Percentiles rank a stretch among this genome's conserved stretches.
Evolutionary conservation across 208 protist species (phyloP).

Genomic region (Trypanosoma cruzi): DNA sequence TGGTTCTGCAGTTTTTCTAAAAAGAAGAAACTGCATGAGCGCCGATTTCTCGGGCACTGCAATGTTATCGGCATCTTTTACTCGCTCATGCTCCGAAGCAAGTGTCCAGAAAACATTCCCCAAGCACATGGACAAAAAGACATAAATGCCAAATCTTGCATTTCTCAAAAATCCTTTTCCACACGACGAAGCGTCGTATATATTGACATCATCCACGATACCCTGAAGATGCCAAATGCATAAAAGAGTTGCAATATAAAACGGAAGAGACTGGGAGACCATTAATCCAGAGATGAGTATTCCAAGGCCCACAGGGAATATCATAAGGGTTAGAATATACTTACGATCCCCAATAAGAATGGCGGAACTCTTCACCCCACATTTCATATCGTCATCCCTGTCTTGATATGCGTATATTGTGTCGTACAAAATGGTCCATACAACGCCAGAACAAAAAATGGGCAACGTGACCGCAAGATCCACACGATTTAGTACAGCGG

Average conservation of each 20-base stretch:
- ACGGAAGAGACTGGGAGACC: conserved; percentile 74
- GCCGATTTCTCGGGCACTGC: conserved; percentile 30
- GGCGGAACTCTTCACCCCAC: conserved; percentile 82
- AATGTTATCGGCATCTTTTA: conserved; percentile 51
- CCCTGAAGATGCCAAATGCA: conserved; percentile 67
- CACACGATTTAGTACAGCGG: conserved; percentile 74
- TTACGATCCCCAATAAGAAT: conserved; percentile 85
- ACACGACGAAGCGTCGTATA: conserved; percentile 87
- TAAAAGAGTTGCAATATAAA: conserved; percentile 59
- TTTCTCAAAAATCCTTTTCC: conserved; percentile 64
- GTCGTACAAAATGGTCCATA: conserved; percentile 85
- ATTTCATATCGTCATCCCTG: conserved; percentile 71
- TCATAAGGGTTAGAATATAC: conserved; percentile 67
- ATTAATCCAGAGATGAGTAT: conserved; percentile 63
- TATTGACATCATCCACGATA: conserved; percentile 88
- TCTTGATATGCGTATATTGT: conserved; percentile 90
- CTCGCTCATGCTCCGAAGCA: conserved; percentile 67
- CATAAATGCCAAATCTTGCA: conserved; percentile 62
- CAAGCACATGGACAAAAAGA: conserved; percentile 71
- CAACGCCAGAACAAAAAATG: conserved; percentile 65
- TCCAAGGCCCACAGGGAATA: conserved; percentile 44
- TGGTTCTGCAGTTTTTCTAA: conserved; percentile 40
- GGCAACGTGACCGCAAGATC: conserved; percentile 74
- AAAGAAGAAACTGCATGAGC: conserved; percentile 57
- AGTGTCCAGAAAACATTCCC: conserved; percentile 82